Conservation (phyloP, 2,329 filamentous ascomycete species). For the Falciphora oryzae region DNA sequence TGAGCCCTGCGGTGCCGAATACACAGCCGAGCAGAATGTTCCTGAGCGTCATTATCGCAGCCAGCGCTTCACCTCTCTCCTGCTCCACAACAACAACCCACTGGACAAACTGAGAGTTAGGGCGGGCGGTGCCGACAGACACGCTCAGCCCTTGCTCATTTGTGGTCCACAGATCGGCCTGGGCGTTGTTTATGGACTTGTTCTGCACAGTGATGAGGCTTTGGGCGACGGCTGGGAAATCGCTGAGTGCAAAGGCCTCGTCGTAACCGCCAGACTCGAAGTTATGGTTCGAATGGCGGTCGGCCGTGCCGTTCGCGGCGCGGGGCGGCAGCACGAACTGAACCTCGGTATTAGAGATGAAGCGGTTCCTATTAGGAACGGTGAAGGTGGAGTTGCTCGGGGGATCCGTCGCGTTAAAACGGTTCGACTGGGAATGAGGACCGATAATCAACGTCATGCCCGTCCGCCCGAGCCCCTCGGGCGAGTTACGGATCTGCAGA, state of each 20-base stretch:
- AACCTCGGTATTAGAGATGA: constrained; percentile 38
- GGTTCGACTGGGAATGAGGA: constrained; percentile 60
- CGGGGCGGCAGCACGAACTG: constrained; percentile 57
- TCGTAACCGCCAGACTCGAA: constrained; percentile 35
- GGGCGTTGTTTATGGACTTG: constrained; percentile 57
- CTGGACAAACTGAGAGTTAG: constrained; percentile 62
- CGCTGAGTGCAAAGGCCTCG: constrained; percentile 49
- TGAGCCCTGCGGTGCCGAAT: constrained; percentile 71
- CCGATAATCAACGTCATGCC: constrained; percentile 68
- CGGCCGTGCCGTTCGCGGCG: constrained; percentile 26
- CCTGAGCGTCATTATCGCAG: constrained; percentile 67
- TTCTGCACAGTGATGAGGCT: constrained; percentile 49
- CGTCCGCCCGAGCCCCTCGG: constrained; percentile 64
- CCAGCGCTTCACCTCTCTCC: constrained; percentile 65
- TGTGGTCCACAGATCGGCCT: constrained; percentile 58
- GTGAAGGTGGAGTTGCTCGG: constrained; percentile 43
- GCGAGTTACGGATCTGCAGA: constrained; percentile 53
- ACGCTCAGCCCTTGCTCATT: constrained; percentile 69
- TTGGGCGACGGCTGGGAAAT: constrained; percentile 57
- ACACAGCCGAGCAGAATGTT: constrained; percentile 79
- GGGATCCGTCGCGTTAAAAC: constrained; percentile 41
- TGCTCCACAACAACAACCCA: constrained; percentile 84
- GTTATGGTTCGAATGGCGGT: constrained; percentile 44
- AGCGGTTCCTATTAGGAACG: constrained; percentile 28
- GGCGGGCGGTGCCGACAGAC: constrained; percentile 73